phyloP scores from a whole-genome alignment of 1,284 basidiomycete species.

The Ceratobasidium sp. region DNA sequence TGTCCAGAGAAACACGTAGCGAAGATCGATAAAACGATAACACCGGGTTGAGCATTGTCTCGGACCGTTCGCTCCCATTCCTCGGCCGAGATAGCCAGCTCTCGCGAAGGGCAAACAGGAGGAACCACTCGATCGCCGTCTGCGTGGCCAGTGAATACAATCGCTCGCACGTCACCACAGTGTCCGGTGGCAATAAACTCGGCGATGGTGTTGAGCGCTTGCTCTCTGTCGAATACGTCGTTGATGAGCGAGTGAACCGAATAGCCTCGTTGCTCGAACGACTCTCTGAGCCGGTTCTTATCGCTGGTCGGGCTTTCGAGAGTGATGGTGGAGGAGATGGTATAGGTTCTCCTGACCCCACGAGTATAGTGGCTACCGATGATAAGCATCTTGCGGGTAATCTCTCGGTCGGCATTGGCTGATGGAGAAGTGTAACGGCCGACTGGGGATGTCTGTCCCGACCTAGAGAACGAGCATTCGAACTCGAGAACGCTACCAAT shows the following conservation, averaged over 20 bases:
- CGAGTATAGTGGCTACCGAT: constrained; percentile 13
- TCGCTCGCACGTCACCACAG: constrained; percentile 7
- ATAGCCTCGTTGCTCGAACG: background rate
- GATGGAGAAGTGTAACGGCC: background rate
- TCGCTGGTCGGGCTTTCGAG: background rate
- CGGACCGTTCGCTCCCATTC: too few species aligned
- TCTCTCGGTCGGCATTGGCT: background rate
- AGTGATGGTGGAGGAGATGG: constrained; percentile 7
- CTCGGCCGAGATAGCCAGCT: too few species aligned
- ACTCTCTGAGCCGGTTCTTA: background rate
- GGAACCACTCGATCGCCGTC: background rate
- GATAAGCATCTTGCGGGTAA: constrained; percentile 7
- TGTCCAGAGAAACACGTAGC: too few species aligned
- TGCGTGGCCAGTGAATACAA: constrained; percentile 18
- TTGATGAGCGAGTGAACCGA: constrained; percentile 1
- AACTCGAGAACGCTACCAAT: background rate
- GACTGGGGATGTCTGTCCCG: background rate
- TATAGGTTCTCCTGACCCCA: background rate
- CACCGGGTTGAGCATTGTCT: too few species aligned
- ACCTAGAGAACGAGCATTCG: background rate
- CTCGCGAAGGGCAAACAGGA: background rate
- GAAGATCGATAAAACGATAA: too few species aligned
- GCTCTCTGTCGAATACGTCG: too few species aligned
- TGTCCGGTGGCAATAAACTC: too few species aligned
- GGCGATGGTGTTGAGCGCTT: too few species aligned